phyloP scores from a whole-genome alignment of 352 stramenopile genomes.

The Globisporangium megalacanthum region DNA sequence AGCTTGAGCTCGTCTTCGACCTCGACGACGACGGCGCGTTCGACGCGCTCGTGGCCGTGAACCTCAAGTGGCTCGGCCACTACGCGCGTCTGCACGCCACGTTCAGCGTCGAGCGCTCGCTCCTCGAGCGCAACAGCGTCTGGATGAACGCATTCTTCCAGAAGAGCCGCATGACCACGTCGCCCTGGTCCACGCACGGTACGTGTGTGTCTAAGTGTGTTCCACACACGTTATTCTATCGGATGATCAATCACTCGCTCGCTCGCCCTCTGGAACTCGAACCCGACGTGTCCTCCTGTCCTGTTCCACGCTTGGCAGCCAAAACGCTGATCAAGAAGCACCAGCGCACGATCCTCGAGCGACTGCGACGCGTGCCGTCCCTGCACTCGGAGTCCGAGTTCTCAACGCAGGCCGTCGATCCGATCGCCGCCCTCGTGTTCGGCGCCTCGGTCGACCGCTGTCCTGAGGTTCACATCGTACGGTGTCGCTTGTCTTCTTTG shows the following conservation, averaged over 20 bases:
- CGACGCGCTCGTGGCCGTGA: conserved; percentile 44
- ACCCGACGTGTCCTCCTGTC: too few species aligned
- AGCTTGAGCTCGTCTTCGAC: conserved; percentile 8
- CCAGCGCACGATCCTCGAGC: conserved; percentile 32
- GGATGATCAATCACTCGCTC: too few species aligned
- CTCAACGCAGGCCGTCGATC: conserved; percentile 47
- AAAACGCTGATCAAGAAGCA: conserved; percentile 50
- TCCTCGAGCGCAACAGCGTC: conserved; percentile 64
- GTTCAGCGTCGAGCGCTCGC: conserved; percentile 43
- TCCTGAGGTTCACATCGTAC: conserved; percentile 52
- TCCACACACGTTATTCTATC: too few species aligned
- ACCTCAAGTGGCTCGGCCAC: conserved; percentile 59
- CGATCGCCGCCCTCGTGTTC: conserved; percentile 60
- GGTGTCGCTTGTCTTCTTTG: background rate
- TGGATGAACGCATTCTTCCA: conserved; percentile 85
- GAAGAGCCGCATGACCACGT: conserved; percentile 67
- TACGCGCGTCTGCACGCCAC: conserved; percentile 52
- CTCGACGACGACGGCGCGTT: conserved; percentile 29
- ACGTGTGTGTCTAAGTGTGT: background rate
- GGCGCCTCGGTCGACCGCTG: conserved; percentile 52
- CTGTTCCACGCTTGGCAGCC: conserved; percentile 16
- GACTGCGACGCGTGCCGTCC: conserved; percentile 26
- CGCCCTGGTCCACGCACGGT: conserved; percentile 51
- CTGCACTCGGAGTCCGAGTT: conserved; percentile 41
- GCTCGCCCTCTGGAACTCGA: too few species aligned